Base-by-base conservation (phyloP, 2,329 filamentous ascomycete genomes). In the Fusarium temperatum region DNA sequence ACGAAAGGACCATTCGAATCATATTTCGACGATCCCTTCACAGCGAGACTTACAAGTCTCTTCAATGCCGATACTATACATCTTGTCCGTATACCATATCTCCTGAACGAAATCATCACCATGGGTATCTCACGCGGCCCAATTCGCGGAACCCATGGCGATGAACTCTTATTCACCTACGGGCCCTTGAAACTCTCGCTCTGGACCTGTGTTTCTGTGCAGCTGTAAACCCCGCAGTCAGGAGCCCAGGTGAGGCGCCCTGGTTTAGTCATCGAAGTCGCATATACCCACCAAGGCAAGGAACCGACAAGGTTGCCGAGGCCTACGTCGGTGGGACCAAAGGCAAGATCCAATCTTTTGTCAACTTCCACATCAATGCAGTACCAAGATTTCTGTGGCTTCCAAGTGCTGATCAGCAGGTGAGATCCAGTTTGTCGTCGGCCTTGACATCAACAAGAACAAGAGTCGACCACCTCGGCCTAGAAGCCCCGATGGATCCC, bases 321-420 rank as follows among this genome's bases (percentile, higher is more conserved):
- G 41, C n/a, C 6, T 18, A 24, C 6, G 5, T 11, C 0, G 10
- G 9, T 5, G 14, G 41, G 24, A 42, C 8, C 22, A 42, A n/a
- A 42, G 14, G 14, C 4, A 11, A n/a, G 41, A 24, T 44, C n/a
- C 5, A 32, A 14, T 13, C 6, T 2, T 32, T 32, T 32, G 13
- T 32, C 13, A 32, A 3, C 32, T 32, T 32, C 1, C 2, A 14
- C 32, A 3, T 32, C 13, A 32, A 32, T 32, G 2, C 2, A 32
- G 32, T 13, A 32, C 32, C 13, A 32, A 32, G 32, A 5, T 3
- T 32, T 8, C 6, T 2, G 32, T 32, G 32, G 32, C 3, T 32
- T 32, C 0, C 13, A 32, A 1, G 32, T 1, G 32, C 1, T 32
- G 32, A 13, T 1, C 32, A 32, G 32, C 13, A 32, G 32, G 13